Evolutionary conservation across 495 filamentous ascomycete species (phyloP).

Genomic region (Penicillium cataractarum): DNA sequence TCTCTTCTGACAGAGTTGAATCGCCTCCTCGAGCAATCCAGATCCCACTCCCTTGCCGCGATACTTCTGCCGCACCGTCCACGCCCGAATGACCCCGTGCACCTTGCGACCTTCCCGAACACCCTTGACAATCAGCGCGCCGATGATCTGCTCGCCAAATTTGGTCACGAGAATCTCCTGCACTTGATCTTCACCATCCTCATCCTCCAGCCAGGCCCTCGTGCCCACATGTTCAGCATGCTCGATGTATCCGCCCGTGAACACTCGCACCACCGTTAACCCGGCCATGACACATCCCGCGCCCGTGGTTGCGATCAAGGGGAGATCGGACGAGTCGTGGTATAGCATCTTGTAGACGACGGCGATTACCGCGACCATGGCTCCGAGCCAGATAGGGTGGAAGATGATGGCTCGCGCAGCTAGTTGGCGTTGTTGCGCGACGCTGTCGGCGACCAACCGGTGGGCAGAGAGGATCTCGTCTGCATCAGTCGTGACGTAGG

Average conservation of each 20-base stretch:
- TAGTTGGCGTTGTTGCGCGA: conserved; percentile 7
- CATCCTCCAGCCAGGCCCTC: conserved; percentile 1
- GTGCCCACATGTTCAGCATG: background rate
- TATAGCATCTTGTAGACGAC: background rate
- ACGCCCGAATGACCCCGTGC: background rate
- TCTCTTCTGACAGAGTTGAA: background rate
- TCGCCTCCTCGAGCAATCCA: conserved; percentile 3
- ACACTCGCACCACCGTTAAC: conserved; percentile 1
- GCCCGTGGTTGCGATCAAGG: conserved; percentile 2
- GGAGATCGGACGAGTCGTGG: background rate
- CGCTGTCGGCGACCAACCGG: background rate
- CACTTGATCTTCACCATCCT: no score
- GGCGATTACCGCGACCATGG: background rate
- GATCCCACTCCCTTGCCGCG: conserved; percentile 1
- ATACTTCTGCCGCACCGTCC: conserved; percentile 4
- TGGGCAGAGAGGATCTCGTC: background rate
- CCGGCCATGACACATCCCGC: conserved; percentile 5
- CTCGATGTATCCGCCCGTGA: background rate
- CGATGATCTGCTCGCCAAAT: background rate
- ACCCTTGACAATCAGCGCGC: background rate
- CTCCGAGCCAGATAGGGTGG: background rate
- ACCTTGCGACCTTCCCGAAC: conserved; percentile 4
- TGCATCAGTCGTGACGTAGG: background rate
- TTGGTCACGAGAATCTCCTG: conserved; percentile 4
- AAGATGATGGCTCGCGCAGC: conserved; percentile 1